Evolutionary conservation across 768 basidiomycete genomes (phyloP).

Genomic region (Boletus bicolor): DNA sequence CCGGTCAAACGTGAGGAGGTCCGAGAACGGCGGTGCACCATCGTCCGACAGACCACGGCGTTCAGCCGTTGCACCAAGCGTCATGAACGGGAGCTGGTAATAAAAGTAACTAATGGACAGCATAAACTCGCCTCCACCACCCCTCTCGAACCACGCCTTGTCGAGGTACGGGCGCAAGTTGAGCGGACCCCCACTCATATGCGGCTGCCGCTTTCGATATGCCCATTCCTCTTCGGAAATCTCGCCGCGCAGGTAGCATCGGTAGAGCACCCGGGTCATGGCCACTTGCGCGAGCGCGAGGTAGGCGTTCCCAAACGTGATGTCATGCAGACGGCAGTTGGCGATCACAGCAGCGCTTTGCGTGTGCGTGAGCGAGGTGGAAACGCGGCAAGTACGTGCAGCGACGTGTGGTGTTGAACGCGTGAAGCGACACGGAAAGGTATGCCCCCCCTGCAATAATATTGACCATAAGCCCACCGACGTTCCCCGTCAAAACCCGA

Average conservation of each 20-base stretch:
- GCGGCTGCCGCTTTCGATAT: conserved; percentile 45
- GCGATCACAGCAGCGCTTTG: conserved; percentile 32
- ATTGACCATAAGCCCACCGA: background rate
- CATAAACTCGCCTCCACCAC: conserved; percentile 44
- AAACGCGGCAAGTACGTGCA: conserved; percentile 32
- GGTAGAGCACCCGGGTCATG: conserved; percentile 47
- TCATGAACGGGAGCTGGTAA: conserved; percentile 47
- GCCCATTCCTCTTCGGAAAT: conserved; percentile 53
- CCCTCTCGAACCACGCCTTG: conserved; percentile 41
- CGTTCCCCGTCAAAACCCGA: background rate
- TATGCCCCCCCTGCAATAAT: conserved; percentile 51
- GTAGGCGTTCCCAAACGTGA: conserved; percentile 52
- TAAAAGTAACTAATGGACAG: conserved; percentile 42
- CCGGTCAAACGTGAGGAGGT: conserved; percentile 44
- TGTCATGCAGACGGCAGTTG: conserved; percentile 38
- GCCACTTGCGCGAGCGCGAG: conserved; percentile 52
- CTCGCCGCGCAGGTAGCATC: conserved; percentile 44
- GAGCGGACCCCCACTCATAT: conserved; percentile 46
- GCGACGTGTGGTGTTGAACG: conserved; percentile 34
- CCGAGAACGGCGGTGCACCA: conserved; percentile 36
- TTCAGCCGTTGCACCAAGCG: conserved; percentile 25
- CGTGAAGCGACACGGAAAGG: conserved; percentile 44
- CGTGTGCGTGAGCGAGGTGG: conserved; percentile 26
- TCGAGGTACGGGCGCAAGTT: conserved; percentile 52
- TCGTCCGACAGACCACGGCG: background rate